Evolutionary conservation across 306 rosid species (phyloP).

Genomic region (Heteromeles arbutifolia): DNA sequence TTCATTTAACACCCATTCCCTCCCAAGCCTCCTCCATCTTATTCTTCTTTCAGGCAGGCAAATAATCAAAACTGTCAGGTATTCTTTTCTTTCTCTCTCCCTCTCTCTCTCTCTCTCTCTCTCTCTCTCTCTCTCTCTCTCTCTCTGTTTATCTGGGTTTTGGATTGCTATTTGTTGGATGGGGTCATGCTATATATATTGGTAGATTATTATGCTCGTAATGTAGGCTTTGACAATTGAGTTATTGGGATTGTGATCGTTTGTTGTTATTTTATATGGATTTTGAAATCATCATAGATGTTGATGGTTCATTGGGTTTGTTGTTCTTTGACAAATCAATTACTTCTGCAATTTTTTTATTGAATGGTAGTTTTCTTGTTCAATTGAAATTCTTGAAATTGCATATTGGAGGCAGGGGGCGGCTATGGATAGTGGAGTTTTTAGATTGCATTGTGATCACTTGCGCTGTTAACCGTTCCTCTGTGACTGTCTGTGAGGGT

Average conservation of each 20-base stretch:
- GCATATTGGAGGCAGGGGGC: not conserved
- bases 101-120: not conserved
- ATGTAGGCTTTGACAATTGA: not conserved
- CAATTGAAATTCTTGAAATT: not conserved
- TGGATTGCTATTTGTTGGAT: not conserved
- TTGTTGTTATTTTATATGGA: not conserved
- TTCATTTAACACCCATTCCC: not conserved
- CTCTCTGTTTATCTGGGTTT: not conserved
- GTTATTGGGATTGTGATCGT: not conserved
- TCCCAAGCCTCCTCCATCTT: not conserved
- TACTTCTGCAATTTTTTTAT: not conserved
- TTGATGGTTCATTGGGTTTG: not conserved
- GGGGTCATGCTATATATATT: not conserved
- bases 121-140: not conserved
- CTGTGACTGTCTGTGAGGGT: not conserved
- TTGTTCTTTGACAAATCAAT: not conserved
- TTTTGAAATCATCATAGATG: not conserved
- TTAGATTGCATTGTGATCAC: not conserved
- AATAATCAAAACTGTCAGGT: not conserved
- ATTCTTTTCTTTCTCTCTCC: not conserved
- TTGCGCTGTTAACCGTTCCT: not conserved
- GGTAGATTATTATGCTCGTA: not conserved
- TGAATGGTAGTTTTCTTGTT: not conserved
- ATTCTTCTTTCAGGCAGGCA: not conserved
- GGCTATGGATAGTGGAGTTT: not conserved